Base-by-base conservation (phyloP, 1,139 yeast species). In the Pneumocystis carinii region DNA sequence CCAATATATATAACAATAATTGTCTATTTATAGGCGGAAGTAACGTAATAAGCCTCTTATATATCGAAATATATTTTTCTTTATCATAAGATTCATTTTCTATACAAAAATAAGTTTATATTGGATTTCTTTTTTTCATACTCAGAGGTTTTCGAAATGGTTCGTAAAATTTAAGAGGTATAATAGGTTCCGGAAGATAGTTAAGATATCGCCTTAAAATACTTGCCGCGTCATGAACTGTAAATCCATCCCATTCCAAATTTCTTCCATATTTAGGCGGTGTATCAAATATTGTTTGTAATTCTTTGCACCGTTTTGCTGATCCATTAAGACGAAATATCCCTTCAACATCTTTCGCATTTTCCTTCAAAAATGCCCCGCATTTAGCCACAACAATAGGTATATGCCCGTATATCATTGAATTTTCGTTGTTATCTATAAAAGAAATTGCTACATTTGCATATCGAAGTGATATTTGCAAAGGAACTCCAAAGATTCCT, bases 191-290 rank as follows among this genome's bases (percentile, higher is more conserved):
- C 0, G 96, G 95, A 64, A 92, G 79, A 59, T 90, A 86, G 72
- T 90, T 89, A 67, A 94, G 79, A 72, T 82, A 92, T 66, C 98
- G 78, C 71, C 97, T 79, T 65, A 92, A 80, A 42, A 92, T 79
- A 37, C 95, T 87, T 1, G 97, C 96, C 0, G 97, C 97, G 74
- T 94, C 98, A 75, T 94, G 98, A n/a, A 92, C 97, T 3, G 90
- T 89, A 74, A 84, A 92, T 0, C 95, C 94, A 63, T 87, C 89
- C 98, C 98, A 92, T 67, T 80, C 82, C 60, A 90, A 79, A 68
- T 86, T 87, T 66, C 89, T 83, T 32, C 98, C 99, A 72, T 85
- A 94, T 66, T 83, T 84, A 0, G 97, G 97, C 1, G 96, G 90
- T 2, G 86, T 77, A 66, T 90, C 88, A 76, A 92, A 92, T 8